These are phyloP conservation scores for Pseudomonodictys pantanalensis DNA, from an alignment of 495 filamentous ascomycete species.

Conservation along the genomic window DNA sequence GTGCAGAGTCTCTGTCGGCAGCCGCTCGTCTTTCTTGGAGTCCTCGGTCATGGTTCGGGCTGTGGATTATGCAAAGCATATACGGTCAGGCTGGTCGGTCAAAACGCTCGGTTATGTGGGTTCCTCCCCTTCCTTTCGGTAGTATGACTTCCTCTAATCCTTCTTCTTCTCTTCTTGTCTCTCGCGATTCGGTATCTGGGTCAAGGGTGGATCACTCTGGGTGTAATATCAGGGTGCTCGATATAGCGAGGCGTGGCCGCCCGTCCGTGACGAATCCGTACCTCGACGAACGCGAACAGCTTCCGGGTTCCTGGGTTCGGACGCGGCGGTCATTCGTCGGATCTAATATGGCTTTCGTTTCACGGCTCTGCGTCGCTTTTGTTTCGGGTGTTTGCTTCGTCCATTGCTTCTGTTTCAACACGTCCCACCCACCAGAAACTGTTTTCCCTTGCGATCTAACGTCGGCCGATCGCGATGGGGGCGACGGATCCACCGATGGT, in stretches of 20 bases:
- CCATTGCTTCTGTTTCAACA: conserved; percentile 21
- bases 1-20: conserved; percentile 34
- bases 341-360: conserved; percentile 27
- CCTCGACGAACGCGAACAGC: conserved; percentile 24
- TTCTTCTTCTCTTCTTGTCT: conserved; percentile 1
- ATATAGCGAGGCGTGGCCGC: conserved; percentile 21
- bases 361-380: conserved; percentile 18
- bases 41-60: conserved; percentile 26
- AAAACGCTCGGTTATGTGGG: conserved; percentile 4
- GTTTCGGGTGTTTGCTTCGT: conserved; percentile 21
- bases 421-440: conserved; percentile 10
- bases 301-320: conserved; percentile 6
- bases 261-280: conserved; percentile 11
- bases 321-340: conserved; percentile 19
- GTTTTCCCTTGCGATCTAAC: conserved; percentile 8
- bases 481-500: conserved; percentile 10
- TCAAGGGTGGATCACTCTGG: conserved; percentile 10
- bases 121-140: neutral
- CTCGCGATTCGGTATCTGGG: conserved; percentile 3
- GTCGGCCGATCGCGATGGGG: conserved; percentile 20
- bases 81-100: conserved; percentile 18
- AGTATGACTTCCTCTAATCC: neutral
- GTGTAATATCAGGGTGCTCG: conserved; percentile 24
- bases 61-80: conserved; percentile 24
- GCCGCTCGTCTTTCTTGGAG: conserved; percentile 28